Conservation (phyloP, 2,329 filamentous ascomycete species). For the Fusarium tricinctum region DNA sequence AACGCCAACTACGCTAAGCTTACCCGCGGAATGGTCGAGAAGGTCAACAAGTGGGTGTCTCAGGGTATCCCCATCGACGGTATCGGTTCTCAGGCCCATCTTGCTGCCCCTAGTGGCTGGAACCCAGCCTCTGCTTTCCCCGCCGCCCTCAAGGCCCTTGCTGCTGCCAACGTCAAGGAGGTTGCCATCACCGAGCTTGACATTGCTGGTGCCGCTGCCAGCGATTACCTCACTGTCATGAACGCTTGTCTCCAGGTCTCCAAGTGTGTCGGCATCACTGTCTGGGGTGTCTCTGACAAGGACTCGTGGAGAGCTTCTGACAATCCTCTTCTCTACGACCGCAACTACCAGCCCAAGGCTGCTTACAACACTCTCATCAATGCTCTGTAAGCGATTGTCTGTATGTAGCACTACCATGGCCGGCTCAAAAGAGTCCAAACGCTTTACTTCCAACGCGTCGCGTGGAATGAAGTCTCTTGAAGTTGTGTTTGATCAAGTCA, state of each 20-base stretch:
- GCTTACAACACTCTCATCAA: slow-evolving; percentile 60
- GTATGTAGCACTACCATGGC: neutral
- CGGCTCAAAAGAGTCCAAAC: neutral
- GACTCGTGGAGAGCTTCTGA: slow-evolving; percentile 50
- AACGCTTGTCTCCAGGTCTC: slow-evolving; percentile 69
- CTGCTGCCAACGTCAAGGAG: slow-evolving; percentile 65
- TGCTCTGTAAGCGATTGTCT: slow-evolving; percentile 1
- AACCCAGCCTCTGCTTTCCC: slow-evolving; percentile 65
- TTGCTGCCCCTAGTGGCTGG: slow-evolving; percentile 56
- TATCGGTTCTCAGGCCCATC: slow-evolving; percentile 72
- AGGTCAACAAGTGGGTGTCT: slow-evolving; percentile 74
- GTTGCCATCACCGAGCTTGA: slow-evolving; percentile 78
- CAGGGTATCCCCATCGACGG: slow-evolving; percentile 64
- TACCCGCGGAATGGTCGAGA: slow-evolving; percentile 62
- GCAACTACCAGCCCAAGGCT: slow-evolving; percentile 64
- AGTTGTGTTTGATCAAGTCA: neutral
- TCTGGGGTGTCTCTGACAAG: slow-evolving; percentile 68
- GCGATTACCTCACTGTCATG: slow-evolving; percentile 71
- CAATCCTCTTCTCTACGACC: slow-evolving; percentile 68
- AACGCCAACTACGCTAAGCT: slow-evolving; percentile 72
- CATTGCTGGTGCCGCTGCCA: slow-evolving; percentile 68
- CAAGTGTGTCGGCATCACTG: slow-evolving; percentile 76
- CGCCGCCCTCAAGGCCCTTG: slow-evolving; percentile 67
- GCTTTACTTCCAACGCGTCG: neutral
- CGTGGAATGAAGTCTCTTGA: neutral